These are phyloP conservation scores for Penicillium coffeae DNA, from an alignment of 495 filamentous ascomycete genomes.

Conservation along the genomic window DNA sequence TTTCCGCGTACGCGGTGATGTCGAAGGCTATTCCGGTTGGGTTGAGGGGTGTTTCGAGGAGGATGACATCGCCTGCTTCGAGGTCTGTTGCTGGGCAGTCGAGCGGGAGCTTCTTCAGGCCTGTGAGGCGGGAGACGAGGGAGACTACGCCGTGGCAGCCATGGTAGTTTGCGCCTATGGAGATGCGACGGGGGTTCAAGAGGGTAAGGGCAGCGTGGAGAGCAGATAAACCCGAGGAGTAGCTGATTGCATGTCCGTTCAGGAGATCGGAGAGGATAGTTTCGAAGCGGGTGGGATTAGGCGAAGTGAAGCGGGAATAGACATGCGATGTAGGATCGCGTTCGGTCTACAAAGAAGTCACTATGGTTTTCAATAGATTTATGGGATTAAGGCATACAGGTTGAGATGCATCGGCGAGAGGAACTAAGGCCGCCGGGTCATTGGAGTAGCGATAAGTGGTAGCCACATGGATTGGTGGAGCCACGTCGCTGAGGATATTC, in stretches of 20 bases:
- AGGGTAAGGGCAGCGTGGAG: slow-evolving; percentile 78
- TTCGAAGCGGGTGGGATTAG: slow-evolving; percentile 82
- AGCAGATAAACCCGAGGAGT: slow-evolving; percentile 79
- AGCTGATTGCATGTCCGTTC: slow-evolving; percentile 64
- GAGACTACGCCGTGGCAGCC: slow-evolving; percentile 82
- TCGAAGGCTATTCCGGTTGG: slow-evolving; percentile 76
- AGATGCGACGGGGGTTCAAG: slow-evolving; percentile 72
- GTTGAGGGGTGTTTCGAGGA: slow-evolving; percentile 90
- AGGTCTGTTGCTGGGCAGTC: slow-evolving; percentile 55
- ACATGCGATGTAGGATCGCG: slow-evolving; percentile 39
- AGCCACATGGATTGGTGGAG: slow-evolving; percentile 79
- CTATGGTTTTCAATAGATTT: neutral
- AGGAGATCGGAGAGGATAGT: slow-evolving; percentile 69
- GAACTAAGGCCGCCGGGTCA: slow-evolving; percentile 59
- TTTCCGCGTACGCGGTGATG: slow-evolving; percentile 62
- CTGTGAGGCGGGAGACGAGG: slow-evolving; percentile 66
- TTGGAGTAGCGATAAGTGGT: slow-evolving; percentile 81
- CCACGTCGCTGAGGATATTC: slow-evolving; percentile 68
- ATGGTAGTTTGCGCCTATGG: slow-evolving; percentile 84
- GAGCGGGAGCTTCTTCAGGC: slow-evolving; percentile 61
- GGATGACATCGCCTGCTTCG: slow-evolving; percentile 74
- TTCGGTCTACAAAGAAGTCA: slow-evolving; percentile 15
- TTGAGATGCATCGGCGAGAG: slow-evolving; percentile 31
- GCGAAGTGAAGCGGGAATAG: slow-evolving; percentile 74
- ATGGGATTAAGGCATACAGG: slow-evolving; percentile 22